Conservation (phyloP, 176 grass and related monocot genomes). For the Ananas comosus region DNA sequence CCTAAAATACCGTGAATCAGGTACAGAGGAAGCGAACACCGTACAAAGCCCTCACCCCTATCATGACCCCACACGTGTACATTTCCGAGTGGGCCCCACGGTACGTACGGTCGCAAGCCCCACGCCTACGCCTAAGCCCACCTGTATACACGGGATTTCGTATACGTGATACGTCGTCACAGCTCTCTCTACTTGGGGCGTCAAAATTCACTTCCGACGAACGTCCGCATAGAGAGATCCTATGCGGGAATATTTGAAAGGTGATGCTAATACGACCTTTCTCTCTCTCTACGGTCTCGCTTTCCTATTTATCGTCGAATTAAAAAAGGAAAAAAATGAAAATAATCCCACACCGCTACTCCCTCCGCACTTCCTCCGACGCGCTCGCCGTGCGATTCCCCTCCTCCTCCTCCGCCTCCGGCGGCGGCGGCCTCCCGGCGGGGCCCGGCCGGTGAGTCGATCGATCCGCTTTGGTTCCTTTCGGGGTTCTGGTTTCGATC, state of each 20-base stretch:
- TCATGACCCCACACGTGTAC: background rate
- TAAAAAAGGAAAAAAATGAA: too few relatives aligned
- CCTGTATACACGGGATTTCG: too few relatives aligned
- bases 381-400: background rate
- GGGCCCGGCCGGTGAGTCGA: slow-evolving; percentile 3
- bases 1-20: background rate
- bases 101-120: too few relatives aligned
- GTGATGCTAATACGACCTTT: too few relatives aligned
- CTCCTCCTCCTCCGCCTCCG: background rate
- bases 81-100: background rate
- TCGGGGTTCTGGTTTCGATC: background rate
- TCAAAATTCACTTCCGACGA: too few relatives aligned
- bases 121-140: too few relatives aligned
- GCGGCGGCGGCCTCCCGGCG: background rate
- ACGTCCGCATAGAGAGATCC: too few relatives aligned
- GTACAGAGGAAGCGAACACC: background rate
- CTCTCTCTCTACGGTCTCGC: too few relatives aligned
- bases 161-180: too few relatives aligned
- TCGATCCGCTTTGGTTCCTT: slow-evolving; percentile 1
- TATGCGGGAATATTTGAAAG: too few relatives aligned
- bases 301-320: too few relatives aligned
- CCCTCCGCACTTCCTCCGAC: background rate
- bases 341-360: background rate
- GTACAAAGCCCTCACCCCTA: background rate
- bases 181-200: too few relatives aligned